These are phyloP conservation scores for Centaurea solstitialis DNA, from an alignment of 129 eudicot genomes.

Conservation along the genomic window DNA sequence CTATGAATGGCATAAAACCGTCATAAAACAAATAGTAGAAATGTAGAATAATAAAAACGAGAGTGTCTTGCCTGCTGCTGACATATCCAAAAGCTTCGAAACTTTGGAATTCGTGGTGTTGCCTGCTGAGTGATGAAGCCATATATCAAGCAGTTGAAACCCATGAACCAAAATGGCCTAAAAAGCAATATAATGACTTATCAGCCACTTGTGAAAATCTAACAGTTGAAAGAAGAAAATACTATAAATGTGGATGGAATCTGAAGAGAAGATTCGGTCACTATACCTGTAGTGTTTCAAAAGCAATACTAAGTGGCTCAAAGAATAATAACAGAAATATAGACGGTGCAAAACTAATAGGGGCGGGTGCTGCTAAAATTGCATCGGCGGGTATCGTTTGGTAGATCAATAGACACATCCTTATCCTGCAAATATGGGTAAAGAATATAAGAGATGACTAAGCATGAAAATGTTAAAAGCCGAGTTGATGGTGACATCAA, in stretches of 20 bases:
- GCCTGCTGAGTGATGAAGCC: slow-evolving; percentile 73
- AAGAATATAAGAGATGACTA: slow-evolving; percentile 5
- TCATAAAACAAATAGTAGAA: neutral
- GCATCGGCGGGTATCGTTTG: slow-evolving; percentile 28
- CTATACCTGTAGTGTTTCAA: slow-evolving; percentile 81
- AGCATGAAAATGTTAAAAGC: neutral
- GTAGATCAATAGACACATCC: slow-evolving; percentile 51
- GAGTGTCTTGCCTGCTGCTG: slow-evolving; percentile 55
- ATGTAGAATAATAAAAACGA: neutral
- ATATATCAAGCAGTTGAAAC: slow-evolving; percentile 82
- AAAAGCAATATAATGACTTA: slow-evolving; percentile 12
- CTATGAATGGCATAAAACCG: neutral
- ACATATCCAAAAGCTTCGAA: slow-evolving; percentile 68
- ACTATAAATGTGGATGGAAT: slow-evolving; percentile 14
- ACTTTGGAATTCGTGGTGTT: slow-evolving; percentile 45
- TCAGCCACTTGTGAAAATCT: slow-evolving; percentile 10
- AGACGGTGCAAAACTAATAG: slow-evolving; percentile 35
- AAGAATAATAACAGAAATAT: slow-evolving; percentile 69
- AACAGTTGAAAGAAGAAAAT: neutral
- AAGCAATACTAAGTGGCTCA: slow-evolving; percentile 89
- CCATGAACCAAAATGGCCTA: slow-evolving; percentile 92
- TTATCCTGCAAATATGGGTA: slow-evolving; percentile 56
- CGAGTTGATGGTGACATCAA: neutral
- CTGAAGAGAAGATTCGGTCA: neutral
- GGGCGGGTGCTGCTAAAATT: neutral